Conservation (phyloP, 164 flowering plant genomes). For the Umbilicus rupestris region DNA sequence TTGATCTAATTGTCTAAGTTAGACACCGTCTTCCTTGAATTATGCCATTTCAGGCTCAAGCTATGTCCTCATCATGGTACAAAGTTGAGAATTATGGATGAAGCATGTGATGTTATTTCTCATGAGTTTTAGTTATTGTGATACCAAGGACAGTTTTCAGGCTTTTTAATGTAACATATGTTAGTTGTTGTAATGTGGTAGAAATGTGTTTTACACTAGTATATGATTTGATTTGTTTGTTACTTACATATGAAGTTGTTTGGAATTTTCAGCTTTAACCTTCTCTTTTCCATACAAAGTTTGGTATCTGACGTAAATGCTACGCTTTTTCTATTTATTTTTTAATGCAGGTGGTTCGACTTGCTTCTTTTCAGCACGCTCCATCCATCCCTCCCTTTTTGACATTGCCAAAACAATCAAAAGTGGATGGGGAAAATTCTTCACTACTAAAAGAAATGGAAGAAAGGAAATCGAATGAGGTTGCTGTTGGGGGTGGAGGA, state of each 20-base stretch:
- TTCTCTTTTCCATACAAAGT: neutral
- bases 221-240: neutral
- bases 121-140: neutral
- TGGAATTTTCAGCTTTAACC: neutral
- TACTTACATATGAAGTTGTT: neutral
- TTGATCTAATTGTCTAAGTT: neutral
- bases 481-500: constrained; percentile 99
- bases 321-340: neutral
- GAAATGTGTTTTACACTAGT: neutral
- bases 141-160: neutral
- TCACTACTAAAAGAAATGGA: constrained; percentile 48
- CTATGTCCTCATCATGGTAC: neutral
- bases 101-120: neutral
- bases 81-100: neutral
- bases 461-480: constrained; percentile 67
- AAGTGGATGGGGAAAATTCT: constrained; percentile 64
- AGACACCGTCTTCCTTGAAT: neutral
- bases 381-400: constrained; percentile 94
- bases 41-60: neutral
- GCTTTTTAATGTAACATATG: neutral
- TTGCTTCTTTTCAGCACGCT: constrained; percentile 96
- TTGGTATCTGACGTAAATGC: neutral
- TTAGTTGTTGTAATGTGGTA: neutral
- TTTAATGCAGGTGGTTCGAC: constrained; percentile 65
- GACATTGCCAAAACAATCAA: constrained; percentile 69